A percentile compares a stretch with the other conserved stretches of the same genome.
Evolutionary conservation across 1,284 basidiomycete genomes (phyloP).

Genomic region (Pseudozyma sp.): DNA sequence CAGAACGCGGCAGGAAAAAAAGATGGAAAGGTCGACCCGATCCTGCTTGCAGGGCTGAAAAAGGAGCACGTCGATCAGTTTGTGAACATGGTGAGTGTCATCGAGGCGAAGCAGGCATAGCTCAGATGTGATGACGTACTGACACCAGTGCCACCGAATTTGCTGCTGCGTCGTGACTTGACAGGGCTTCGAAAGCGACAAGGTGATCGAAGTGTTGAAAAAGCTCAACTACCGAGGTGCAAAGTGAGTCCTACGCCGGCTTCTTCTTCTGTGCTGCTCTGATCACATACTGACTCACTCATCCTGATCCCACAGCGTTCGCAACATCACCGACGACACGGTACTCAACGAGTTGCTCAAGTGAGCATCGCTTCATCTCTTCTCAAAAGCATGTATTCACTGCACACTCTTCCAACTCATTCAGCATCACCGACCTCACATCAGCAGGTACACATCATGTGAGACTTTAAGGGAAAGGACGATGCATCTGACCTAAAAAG

Average conservation of each 20-base stretch:
- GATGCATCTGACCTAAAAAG: background rate
- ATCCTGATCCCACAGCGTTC: slow-evolving; percentile 29
- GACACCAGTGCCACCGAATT: background rate
- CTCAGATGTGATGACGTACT: background rate
- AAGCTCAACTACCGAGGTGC: slow-evolving; percentile 89
- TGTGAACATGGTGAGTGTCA: slow-evolving; percentile 63
- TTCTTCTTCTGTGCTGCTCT: background rate
- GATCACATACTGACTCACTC: slow-evolving; percentile 6
- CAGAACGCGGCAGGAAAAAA: slow-evolving; percentile 59
- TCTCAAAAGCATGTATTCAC: slow-evolving; percentile 20
- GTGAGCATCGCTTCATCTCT: slow-evolving; percentile 17
- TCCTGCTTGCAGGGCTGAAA: slow-evolving; percentile 71
- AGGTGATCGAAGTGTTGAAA: slow-evolving; percentile 89
- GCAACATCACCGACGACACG: slow-evolving; percentile 59
- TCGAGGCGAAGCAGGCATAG: too few relatives aligned
- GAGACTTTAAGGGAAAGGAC: background rate
- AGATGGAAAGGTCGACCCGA: slow-evolving; percentile 60
- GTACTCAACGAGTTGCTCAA: slow-evolving; percentile 60
- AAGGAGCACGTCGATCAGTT: slow-evolving; percentile 71
- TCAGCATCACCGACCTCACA: background rate
- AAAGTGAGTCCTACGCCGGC: slow-evolving; percentile 71
- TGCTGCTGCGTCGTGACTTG: background rate
- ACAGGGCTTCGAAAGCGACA: slow-evolving; percentile 76
- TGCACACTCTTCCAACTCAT: background rate
- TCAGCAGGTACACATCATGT: background rate